Percentiles rank a stretch among this genome's conserved stretches.
phyloP scores from a whole-genome alignment of 1,284 basidiomycete genomes.

The Cutaneotrichosporon sp. region DNA sequence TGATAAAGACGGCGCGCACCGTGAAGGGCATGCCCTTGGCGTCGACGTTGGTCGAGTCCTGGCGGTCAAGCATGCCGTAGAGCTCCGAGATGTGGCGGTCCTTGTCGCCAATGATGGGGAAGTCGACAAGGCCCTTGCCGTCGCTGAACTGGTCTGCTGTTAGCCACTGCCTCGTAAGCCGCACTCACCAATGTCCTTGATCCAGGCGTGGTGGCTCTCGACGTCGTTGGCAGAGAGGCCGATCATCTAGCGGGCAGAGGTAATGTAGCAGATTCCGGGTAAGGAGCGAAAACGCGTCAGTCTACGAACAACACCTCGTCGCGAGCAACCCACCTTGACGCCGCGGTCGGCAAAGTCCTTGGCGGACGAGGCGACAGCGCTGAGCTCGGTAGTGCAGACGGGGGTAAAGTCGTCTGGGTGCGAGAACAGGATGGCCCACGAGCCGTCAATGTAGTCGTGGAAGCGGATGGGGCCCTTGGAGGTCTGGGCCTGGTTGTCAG shows the following conservation, averaged over 20 bases:
- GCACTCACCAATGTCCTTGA: slow-evolving; percentile 64
- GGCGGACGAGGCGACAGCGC: slow-evolving; percentile 83
- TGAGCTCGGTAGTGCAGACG: slow-evolving; percentile 93
- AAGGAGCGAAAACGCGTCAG: background rate
- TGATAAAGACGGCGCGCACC: slow-evolving; percentile 88
- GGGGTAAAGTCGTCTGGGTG: slow-evolving; percentile 68
- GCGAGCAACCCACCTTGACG: slow-evolving; percentile 60
- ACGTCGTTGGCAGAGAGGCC: slow-evolving; percentile 88
- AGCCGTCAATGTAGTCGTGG: slow-evolving; percentile 83
- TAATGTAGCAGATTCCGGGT: background rate
- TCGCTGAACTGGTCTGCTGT: slow-evolving; percentile 57
- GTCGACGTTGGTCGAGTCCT: slow-evolving; percentile 84
- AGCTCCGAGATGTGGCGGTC: slow-evolving; percentile 74
- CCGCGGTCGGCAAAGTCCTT: slow-evolving; percentile 78
- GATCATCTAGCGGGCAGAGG: slow-evolving; percentile 56
- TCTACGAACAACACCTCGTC: background rate
- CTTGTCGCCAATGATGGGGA: slow-evolving; percentile 93
- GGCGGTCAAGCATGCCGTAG: slow-evolving; percentile 81
- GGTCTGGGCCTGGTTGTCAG: slow-evolving; percentile 70
- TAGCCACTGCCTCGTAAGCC: background rate
- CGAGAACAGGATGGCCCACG: slow-evolving; percentile 88
- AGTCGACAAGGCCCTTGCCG: slow-evolving; percentile 63
- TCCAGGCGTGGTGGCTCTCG: slow-evolving; percentile 79
- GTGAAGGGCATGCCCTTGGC: slow-evolving; percentile 71
- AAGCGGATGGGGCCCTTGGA: slow-evolving; percentile 61